These are phyloP conservation scores for Sugiyamaella floridensis DNA, from an alignment of 805 yeast genomes.

Conservation along the genomic window DNA sequence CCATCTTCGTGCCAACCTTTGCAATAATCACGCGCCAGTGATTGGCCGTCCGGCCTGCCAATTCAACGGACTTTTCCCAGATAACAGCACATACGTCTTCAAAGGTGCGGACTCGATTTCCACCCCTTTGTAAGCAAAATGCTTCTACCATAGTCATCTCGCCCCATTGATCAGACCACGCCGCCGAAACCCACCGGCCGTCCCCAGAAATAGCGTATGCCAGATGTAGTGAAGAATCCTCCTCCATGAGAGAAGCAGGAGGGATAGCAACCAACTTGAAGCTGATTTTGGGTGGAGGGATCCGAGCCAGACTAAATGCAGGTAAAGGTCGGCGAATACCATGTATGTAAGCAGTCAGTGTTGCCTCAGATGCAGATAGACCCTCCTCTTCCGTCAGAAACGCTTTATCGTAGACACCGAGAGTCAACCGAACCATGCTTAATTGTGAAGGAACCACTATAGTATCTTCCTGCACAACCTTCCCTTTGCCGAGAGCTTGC, in stretches of 20 bases:
- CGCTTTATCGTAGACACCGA: slow-evolving; percentile 29
- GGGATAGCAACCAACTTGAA: slow-evolving; percentile 24
- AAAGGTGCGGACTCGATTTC: slow-evolving; percentile 17
- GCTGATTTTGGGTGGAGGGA: slow-evolving; percentile 27
- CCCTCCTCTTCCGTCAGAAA: not conserved
- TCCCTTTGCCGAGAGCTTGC: slow-evolving; percentile 15
- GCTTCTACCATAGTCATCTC: slow-evolving; percentile 52
- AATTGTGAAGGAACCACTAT: slow-evolving; percentile 26
- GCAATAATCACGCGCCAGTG: slow-evolving; percentile 32
- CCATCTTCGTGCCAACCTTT: slow-evolving; percentile 30
- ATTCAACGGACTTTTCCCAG: slow-evolving; percentile 28
- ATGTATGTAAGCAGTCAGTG: not conserved
- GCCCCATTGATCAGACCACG: slow-evolving; percentile 87
- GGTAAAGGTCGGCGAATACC: slow-evolving; percentile 18
- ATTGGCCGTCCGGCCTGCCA: slow-evolving; percentile 19
- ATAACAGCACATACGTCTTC: slow-evolving; percentile 29
- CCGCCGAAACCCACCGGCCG: slow-evolving; percentile 75
- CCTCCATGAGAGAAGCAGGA: slow-evolving; percentile 37
- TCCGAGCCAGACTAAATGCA: slow-evolving; percentile 31
- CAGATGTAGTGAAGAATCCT: slow-evolving; percentile 74
- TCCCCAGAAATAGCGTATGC: slow-evolving; percentile 80
- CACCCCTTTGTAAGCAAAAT: slow-evolving; percentile 26
- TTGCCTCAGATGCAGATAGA: not conserved
- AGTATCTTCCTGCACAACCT: slow-evolving; percentile 23
- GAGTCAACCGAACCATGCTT: slow-evolving; percentile 22